Percentiles rank a stretch among this genome's conserved stretches.
These are phyloP conservation scores for Echium plantagineum DNA, from an alignment of 257 asterid genomes.

Conservation along the genomic window DNA sequence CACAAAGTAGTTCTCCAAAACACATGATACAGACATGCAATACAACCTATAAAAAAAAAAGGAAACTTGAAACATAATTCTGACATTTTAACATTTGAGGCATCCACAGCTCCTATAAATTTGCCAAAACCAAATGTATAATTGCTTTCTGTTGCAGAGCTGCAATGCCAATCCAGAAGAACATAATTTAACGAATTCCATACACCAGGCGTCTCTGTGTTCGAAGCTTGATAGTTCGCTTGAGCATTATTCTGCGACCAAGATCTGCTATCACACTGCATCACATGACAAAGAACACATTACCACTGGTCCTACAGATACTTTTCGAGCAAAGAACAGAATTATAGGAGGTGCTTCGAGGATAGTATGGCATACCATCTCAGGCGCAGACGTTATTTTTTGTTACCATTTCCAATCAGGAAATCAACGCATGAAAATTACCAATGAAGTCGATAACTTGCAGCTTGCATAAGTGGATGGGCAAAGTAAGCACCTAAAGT, in stretches of 20 bases:
- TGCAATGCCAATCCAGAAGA: neutral
- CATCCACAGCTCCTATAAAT: neutral
- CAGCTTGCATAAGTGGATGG: slow-evolving; percentile 88
- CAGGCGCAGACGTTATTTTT: neutral
- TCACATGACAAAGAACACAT: neutral
- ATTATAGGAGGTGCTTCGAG: neutral
- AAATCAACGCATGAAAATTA: slow-evolving; percentile 17
- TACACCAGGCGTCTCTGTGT: neutral
- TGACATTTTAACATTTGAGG: neutral
- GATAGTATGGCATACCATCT: neutral
- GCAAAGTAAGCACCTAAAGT: slow-evolving; percentile 79
- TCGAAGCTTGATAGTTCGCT: neutral
- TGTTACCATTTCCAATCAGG: neutral
- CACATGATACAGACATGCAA: no score
- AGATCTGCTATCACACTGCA: neutral
- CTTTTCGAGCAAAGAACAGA: neutral
- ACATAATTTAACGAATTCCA: neutral
- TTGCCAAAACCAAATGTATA: neutral
- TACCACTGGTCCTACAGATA: neutral
- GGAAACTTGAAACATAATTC: no score
- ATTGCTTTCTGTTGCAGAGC: neutral
- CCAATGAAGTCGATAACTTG: slow-evolving; percentile 87
- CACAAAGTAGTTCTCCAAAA: no score
- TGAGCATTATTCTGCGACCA: neutral
- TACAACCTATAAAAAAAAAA: no score